phyloP scores from a whole-genome alignment of 2,329 filamentous ascomycete species.

The Neonectria punicea region DNA sequence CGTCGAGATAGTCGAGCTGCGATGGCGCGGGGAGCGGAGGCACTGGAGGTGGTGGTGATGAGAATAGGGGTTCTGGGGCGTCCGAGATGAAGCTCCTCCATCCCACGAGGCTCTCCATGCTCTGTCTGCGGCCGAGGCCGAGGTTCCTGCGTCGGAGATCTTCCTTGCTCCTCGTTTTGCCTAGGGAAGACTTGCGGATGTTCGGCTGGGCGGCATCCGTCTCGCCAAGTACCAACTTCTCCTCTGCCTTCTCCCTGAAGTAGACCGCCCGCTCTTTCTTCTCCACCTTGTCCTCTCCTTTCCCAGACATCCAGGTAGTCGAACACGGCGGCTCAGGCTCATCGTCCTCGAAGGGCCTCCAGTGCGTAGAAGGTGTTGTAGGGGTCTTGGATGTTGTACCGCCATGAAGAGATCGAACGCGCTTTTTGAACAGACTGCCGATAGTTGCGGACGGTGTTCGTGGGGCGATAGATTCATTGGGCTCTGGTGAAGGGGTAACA shows the following conservation, averaged over 20 bases:
- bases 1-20: slow-evolving; percentile 23
- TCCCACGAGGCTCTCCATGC: slow-evolving; percentile 38
- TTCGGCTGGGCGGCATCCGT: slow-evolving; percentile 6
- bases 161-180: slow-evolving; percentile 25
- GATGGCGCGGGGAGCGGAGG: slow-evolving; percentile 40
- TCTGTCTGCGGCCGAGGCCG: slow-evolving; percentile 23
- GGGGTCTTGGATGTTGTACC: slow-evolving; percentile 34
- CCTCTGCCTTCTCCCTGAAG: slow-evolving; percentile 37
- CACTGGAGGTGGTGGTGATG: slow-evolving; percentile 40
- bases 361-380: slow-evolving; percentile 34
- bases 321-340: slow-evolving; percentile 33
- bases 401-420: slow-evolving; percentile 33
- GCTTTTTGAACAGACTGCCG: slow-evolving; percentile 41
- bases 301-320: slow-evolving; percentile 37
- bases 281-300: slow-evolving; percentile 30
- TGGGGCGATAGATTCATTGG: slow-evolving; percentile 3
- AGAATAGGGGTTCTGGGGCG: slow-evolving; percentile 36
- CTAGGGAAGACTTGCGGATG: slow-evolving; percentile 26
- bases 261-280: slow-evolving; percentile 35
- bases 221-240: slow-evolving; percentile 15
- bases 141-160: slow-evolving; percentile 11
- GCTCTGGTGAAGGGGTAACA: slow-evolving; percentile 10
- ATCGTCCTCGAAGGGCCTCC: slow-evolving; percentile 42
- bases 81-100: slow-evolving; percentile 40
- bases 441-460: slow-evolving; percentile 40